phyloP scores from a whole-genome alignment of 306 rosid genomes.

The Begonia peltatifolia region DNA sequence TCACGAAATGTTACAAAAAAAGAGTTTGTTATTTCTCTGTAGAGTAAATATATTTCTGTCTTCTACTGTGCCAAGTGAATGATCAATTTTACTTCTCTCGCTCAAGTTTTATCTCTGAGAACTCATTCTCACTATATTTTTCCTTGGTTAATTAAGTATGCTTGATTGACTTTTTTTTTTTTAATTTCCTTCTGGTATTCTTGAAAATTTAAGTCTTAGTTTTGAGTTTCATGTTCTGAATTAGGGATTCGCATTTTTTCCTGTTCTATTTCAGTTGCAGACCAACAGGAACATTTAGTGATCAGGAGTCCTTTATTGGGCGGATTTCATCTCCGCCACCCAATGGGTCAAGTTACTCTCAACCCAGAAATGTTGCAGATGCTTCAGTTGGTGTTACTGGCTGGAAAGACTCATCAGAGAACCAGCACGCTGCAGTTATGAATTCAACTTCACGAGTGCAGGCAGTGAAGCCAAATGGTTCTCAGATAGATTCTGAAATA shows the following conservation, averaged over 20 bases:
- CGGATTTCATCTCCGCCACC: conserved; percentile 28
- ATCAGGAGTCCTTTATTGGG: conserved; percentile 39
- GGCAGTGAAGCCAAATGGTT: conserved; percentile 32
- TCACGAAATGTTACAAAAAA: conserved; percentile 26
- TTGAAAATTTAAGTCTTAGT: no score
- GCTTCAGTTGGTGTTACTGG: conserved; percentile 17
- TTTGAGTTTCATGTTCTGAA: no score
- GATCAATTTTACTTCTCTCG: no score
- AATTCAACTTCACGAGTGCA: conserved; percentile 31
- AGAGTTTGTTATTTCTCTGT: conserved; percentile 25
- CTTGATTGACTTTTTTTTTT: no score
- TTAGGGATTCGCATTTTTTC: no score
- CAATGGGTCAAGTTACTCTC: conserved; percentile 42
- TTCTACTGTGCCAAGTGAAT: no score
- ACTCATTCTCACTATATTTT: no score
- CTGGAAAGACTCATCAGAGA: conserved; percentile 31
- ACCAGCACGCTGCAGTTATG: conserved; percentile 25
- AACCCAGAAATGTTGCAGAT: conserved; percentile 25
- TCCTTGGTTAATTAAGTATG: no score
- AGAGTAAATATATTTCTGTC: no score
- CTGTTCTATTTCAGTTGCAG: conserved; percentile 16
- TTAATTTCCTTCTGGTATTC: no score
- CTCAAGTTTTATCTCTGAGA: no score
- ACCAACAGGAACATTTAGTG: conserved; percentile 27
- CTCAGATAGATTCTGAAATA: conserved; percentile 27